phyloP scores from a whole-genome alignment of 2,329 filamentous ascomycete genomes.

The Graphilbum sp. region DNA sequence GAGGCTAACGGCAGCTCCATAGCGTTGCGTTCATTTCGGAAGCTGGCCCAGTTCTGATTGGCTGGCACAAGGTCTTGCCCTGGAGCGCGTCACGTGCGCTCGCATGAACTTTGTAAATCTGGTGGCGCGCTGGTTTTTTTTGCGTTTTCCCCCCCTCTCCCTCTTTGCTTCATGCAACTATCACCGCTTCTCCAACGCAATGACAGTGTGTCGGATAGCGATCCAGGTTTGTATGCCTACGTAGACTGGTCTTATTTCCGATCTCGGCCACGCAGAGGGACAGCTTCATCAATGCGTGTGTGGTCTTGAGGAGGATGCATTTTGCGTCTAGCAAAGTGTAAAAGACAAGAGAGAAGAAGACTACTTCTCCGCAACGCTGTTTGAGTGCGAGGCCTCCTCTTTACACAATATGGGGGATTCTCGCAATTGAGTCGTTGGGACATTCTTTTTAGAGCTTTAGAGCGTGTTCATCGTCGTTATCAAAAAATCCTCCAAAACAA shows the following conservation, averaged over 20 bases:
- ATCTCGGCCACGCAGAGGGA: constrained; percentile 17
- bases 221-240: background rate
- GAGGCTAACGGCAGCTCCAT: too few relatives aligned
- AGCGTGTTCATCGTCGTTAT: too few relatives aligned
- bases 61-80: too few relatives aligned
- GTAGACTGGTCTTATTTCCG: constrained; percentile 19
- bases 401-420: constrained; percentile 15
- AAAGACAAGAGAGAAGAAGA: constrained; percentile 18
- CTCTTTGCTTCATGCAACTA: too few relatives aligned
- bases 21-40: too few relatives aligned
- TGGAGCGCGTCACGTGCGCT: too few relatives aligned
- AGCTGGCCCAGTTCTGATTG: too few relatives aligned
- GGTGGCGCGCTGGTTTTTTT: too few relatives aligned
- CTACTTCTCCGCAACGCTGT: constrained; percentile 16
- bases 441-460: constrained; percentile 2
- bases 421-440: constrained; percentile 25
- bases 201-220: too few relatives aligned
- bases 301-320: constrained; percentile 21
- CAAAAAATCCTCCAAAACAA: too few relatives aligned
- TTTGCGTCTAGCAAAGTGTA: constrained; percentile 13
- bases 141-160: too few relatives aligned
- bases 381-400: constrained; percentile 23
- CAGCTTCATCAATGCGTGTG: constrained; percentile 7
- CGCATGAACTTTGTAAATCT: too few relatives aligned
- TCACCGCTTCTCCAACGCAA: background rate